Conservation (phyloP, 805 yeast species). For the Blastobotrys mokoenaii region DNA sequence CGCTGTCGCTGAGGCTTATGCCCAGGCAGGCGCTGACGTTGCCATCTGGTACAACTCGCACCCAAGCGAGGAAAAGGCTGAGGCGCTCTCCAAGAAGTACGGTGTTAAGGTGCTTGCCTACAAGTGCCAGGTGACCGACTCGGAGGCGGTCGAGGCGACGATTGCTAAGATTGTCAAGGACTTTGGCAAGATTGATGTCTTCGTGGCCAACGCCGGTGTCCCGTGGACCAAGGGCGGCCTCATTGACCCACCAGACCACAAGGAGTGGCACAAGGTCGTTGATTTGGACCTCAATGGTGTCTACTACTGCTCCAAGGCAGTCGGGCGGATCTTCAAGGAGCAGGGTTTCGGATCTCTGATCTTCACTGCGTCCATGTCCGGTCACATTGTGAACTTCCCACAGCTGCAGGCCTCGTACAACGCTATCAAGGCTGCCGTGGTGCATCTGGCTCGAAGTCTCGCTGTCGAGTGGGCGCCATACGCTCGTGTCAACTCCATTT, state of each 20-base stretch:
- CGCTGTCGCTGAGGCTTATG: conserved; percentile 73
- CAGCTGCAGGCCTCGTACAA: conserved; percentile 82
- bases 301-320: conserved; percentile 67
- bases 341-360: conserved; percentile 74
- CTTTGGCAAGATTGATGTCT: conserved; percentile 73
- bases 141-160: conserved; percentile 41
- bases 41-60: conserved; percentile 60
- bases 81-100: conserved; percentile 45
- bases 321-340: conserved; percentile 63
- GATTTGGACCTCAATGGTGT: conserved; percentile 73
- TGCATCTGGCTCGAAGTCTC: conserved; percentile 66
- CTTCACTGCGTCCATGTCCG: conserved; percentile 85
- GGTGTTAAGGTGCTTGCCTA: conserved; percentile 57
- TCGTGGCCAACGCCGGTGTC: conserved; percentile 87
- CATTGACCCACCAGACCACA: conserved; percentile 39
- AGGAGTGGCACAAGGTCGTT: conserved; percentile 64
- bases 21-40: conserved; percentile 82
- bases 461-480: conserved; percentile 87
- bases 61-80: conserved; percentile 58
- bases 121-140: conserved; percentile 48
- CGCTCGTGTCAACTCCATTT: conserved; percentile 74
- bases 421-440: conserved; percentile 77
- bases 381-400: conserved; percentile 78
- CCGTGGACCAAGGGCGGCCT: conserved; percentile 67
- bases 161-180: conserved; percentile 48